These are phyloP conservation scores for Actinidia polygama DNA, from an alignment of 179 eudicot genomes.

Conservation along the genomic window DNA sequence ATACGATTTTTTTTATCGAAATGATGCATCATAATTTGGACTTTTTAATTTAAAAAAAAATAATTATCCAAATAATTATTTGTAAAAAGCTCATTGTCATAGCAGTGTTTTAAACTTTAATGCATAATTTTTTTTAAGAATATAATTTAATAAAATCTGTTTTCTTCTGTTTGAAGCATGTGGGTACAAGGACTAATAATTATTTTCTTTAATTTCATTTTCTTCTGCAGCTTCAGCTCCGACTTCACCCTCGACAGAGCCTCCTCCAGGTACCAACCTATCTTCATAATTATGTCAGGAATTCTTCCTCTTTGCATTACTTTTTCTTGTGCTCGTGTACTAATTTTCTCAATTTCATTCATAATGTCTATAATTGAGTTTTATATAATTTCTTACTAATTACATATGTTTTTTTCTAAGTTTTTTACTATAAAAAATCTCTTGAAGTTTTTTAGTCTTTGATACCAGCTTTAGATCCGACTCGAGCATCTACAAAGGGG, in stretches of 20 bases:
- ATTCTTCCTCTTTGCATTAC: background rate
- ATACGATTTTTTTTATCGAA: too few relatives aligned
- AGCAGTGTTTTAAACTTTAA: too few relatives aligned
- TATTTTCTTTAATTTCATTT: background rate
- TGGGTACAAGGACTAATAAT: background rate
- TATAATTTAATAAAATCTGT: too few relatives aligned
- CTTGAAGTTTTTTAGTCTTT: background rate
- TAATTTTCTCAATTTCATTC: too few relatives aligned
- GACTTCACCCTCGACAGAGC: background rate
- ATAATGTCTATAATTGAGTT: too few relatives aligned
- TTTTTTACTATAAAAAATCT: background rate
- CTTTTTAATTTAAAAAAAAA: too few relatives aligned
- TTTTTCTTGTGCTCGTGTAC: background rate
- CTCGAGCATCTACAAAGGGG: background rate
- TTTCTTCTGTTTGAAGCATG: too few relatives aligned
- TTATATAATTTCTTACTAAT: too few relatives aligned
- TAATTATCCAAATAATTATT: too few relatives aligned
- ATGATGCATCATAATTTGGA: too few relatives aligned
- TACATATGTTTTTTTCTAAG: background rate
- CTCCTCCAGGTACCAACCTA: slow-evolving; percentile 18
- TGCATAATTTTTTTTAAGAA: too few relatives aligned
- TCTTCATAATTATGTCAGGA: background rate
- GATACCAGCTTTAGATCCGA: background rate
- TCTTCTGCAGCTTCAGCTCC: slow-evolving; percentile 9
- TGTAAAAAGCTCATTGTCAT: too few relatives aligned